phyloP scores from a whole-genome alignment of 1,139 yeast species.

The Sugiyamaella neomexicana region DNA sequence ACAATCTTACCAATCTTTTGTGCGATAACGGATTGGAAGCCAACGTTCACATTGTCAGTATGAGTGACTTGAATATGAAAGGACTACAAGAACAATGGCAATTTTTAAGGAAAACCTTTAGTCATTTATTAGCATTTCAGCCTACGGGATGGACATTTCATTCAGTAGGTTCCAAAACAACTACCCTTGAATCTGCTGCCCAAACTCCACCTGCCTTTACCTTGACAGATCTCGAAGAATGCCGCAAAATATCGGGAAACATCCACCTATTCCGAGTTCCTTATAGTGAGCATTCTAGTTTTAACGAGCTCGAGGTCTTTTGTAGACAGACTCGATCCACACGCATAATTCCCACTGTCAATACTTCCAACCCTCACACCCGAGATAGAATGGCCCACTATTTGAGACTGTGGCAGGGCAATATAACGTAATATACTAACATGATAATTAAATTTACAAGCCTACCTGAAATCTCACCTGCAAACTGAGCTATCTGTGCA shows the following conservation, averaged over 20 bases:
- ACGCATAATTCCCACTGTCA: conserved; percentile 78
- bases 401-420: conserved; percentile 25
- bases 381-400: conserved; percentile 26
- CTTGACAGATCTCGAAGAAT: conserved; percentile 31
- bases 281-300: conserved; percentile 92
- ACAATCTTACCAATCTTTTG: conserved; percentile 41
- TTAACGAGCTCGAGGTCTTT: conserved; percentile 70
- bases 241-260: conserved; percentile 36
- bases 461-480: too few species aligned
- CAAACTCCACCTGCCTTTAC: conserved; percentile 26
- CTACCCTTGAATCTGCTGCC: neutral
- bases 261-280: conserved; percentile 66
- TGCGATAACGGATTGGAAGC: conserved; percentile 50
- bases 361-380: conserved; percentile 31
- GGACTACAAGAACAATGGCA: conserved; percentile 33
- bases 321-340: conserved; percentile 52
- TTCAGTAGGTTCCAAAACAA: neutral
- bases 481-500: too few species aligned
- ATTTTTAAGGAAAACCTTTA: conserved; percentile 29
- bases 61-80: conserved; percentile 50
- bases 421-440: too few species aligned
- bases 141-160: conserved; percentile 89
- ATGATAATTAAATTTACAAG: too few species aligned
- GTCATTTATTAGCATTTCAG: conserved; percentile 38
- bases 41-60: conserved; percentile 69